Evolutionary conservation across 495 filamentous ascomycete genomes (phyloP).

Genomic region (Talaromyces thailandensis): DNA sequence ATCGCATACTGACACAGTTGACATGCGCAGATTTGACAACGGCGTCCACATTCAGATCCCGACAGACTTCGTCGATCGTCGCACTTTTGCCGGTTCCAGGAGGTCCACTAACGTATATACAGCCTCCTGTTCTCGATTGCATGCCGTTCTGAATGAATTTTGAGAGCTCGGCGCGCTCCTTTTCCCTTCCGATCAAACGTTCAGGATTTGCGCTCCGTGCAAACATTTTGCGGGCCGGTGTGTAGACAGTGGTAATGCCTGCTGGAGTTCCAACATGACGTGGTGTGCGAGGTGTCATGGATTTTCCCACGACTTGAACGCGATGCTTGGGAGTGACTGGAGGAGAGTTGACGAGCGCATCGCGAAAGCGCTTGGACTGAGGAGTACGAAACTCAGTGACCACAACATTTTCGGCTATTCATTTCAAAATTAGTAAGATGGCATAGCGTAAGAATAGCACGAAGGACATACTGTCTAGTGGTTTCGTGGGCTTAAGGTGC

Average conservation of each 20-base stretch:
- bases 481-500: constrained; percentile 21
- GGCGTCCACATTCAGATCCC: constrained; percentile 37
- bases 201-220: constrained; percentile 66
- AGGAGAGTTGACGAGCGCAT: constrained; percentile 52
- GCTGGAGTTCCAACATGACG: constrained; percentile 48
- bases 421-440: constrained; percentile 6
- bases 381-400: constrained; percentile 40
- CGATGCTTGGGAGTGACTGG: constrained; percentile 64
- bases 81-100: constrained; percentile 97
- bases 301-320: constrained; percentile 50
- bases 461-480: constrained; percentile 22
- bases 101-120: constrained; percentile 90
- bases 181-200: constrained; percentile 72
- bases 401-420: constrained; percentile 21
- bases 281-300: constrained; percentile 57
- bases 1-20: constrained; percentile 95
- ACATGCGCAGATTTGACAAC: constrained; percentile 62
- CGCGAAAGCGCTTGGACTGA: constrained; percentile 57
- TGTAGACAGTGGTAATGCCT: constrained; percentile 63
- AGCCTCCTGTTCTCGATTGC: constrained; percentile 57
- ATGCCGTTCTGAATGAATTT: constrained; percentile 60
- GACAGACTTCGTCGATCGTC: constrained; percentile 70
- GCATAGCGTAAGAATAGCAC: not conserved
- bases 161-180: constrained; percentile 62
- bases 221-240: constrained; percentile 79